A percentile compares a stretch with the other conserved stretches of the same genome.
Evolutionary conservation across 495 filamentous ascomycete genomes (phyloP).

Genomic region (Trichoderma gamsii): DNA sequence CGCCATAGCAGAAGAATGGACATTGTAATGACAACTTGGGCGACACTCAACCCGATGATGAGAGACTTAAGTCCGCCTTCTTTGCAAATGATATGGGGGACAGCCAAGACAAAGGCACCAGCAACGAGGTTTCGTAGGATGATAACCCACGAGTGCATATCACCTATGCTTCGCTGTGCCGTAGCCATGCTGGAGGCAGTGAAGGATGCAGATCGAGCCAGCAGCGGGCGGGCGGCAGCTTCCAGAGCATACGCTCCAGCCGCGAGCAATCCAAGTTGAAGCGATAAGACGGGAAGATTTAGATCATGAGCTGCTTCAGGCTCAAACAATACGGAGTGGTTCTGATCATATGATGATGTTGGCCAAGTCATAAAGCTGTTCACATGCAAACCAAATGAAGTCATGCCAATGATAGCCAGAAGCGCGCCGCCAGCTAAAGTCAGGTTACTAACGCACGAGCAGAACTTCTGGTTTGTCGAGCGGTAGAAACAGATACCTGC

Average conservation of each 20-base stretch:
- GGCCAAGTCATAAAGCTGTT: constrained; percentile 31
- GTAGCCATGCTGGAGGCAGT: constrained; percentile 35
- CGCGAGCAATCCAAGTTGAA: constrained; percentile 38
- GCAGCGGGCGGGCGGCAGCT: constrained; percentile 30
- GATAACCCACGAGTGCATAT: constrained; percentile 35
- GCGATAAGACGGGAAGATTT: constrained; percentile 30
- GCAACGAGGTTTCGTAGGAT: constrained; percentile 31
- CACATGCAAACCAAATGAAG: constrained; percentile 38
- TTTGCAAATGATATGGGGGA: constrained; percentile 29
- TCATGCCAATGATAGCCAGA: constrained; percentile 34
- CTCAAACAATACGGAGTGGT: constrained; percentile 25
- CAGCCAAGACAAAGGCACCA: constrained; percentile 35
- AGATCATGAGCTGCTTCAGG: constrained; percentile 23
- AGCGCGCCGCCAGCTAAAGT: constrained; percentile 30
- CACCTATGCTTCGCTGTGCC: constrained; percentile 34
- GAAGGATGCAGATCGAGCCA: constrained; percentile 37
- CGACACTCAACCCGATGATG: constrained; percentile 30
- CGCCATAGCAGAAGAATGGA: constrained; percentile 30
- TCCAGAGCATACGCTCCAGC: constrained; percentile 30
- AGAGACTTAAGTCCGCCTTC: constrained; percentile 32
- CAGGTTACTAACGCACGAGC: constrained; percentile 24
- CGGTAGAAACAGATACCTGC: constrained; percentile 23
- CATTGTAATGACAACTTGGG: constrained; percentile 29
- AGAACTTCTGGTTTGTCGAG: constrained; percentile 25
- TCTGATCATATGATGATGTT: neutral